Evolutionary conservation across 2,329 filamentous ascomycete species (phyloP).

Genomic region (Cladosporium sp.): DNA sequence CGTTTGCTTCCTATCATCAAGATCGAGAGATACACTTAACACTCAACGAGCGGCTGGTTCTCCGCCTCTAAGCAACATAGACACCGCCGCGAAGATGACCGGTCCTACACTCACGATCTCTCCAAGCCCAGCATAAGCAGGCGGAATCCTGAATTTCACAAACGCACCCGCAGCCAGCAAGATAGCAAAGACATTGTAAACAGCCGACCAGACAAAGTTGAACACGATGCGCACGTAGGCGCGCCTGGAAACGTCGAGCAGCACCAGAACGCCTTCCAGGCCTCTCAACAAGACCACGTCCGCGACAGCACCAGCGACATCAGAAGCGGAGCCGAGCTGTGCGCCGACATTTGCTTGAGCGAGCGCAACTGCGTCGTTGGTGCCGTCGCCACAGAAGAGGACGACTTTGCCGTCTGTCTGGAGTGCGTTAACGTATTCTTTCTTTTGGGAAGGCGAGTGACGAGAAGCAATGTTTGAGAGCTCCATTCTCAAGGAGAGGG

Average conservation of each 20-base stretch:
- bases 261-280: slow-evolving; percentile 57
- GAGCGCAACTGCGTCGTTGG: slow-evolving; percentile 74
- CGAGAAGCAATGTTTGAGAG: slow-evolving; percentile 44
- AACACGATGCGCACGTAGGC: slow-evolving; percentile 50
- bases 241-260: slow-evolving; percentile 55
- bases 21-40: too few species aligned
- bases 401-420: slow-evolving; percentile 40
- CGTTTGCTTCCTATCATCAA: too few species aligned
- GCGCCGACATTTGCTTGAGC: slow-evolving; percentile 71
- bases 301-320: slow-evolving; percentile 66
- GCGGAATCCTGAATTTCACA: slow-evolving; percentile 56
- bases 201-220: slow-evolving; percentile 69
- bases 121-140: slow-evolving; percentile 66
- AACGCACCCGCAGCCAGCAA: slow-evolving; percentile 67
- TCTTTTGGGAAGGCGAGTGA: slow-evolving; percentile 56
- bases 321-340: slow-evolving; percentile 63
- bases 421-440: slow-evolving; percentile 49
- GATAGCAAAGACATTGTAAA: slow-evolving; percentile 71
- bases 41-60: too few species aligned
- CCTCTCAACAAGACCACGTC: slow-evolving; percentile 65
- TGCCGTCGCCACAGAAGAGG: slow-evolving; percentile 75
- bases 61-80: neutral
- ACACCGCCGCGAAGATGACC: slow-evolving; percentile 60
- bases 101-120: slow-evolving; percentile 74
- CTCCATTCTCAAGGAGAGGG: slow-evolving; percentile 44